phyloP scores from a whole-genome alignment of 305 asterid genomes.

The Salvia sclarea region DNA sequence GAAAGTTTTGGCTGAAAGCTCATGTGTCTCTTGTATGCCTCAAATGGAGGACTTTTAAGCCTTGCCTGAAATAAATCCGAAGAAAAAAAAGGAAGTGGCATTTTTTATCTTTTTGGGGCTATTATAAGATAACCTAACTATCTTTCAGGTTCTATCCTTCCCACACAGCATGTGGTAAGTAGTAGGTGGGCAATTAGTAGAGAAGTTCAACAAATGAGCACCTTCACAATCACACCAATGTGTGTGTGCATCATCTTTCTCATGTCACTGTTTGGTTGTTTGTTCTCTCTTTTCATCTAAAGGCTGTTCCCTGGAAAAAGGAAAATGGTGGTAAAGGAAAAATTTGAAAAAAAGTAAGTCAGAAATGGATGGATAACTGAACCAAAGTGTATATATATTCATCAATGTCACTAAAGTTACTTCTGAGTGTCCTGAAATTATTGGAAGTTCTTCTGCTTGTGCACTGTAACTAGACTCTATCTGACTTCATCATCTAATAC shows the following conservation, averaged over 20 bases:
- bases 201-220: not conserved
- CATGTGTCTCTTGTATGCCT: conserved; percentile 1
- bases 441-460: not conserved
- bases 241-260: not conserved
- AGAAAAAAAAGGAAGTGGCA: not conserved
- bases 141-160: not conserved
- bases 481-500: not conserved
- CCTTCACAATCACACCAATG: too few relatives aligned
- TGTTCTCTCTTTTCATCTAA: not conserved
- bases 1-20: not conserved
- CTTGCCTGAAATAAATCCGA: not conserved
- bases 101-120: not conserved
- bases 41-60: not conserved
- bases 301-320: not conserved
- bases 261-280: too few relatives aligned
- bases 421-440: not conserved
- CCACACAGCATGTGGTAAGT: not conserved
- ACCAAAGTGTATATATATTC: not conserved
- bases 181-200: not conserved
- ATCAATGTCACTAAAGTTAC: not conserved
- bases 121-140: not conserved
- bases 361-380: not conserved
- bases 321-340: not conserved
- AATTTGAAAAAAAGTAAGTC: not conserved
- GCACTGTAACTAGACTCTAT: not conserved